phyloP scores from a whole-genome alignment of 2,329 filamentous ascomycete species.

The Beauveria rudraprayagi region DNA sequence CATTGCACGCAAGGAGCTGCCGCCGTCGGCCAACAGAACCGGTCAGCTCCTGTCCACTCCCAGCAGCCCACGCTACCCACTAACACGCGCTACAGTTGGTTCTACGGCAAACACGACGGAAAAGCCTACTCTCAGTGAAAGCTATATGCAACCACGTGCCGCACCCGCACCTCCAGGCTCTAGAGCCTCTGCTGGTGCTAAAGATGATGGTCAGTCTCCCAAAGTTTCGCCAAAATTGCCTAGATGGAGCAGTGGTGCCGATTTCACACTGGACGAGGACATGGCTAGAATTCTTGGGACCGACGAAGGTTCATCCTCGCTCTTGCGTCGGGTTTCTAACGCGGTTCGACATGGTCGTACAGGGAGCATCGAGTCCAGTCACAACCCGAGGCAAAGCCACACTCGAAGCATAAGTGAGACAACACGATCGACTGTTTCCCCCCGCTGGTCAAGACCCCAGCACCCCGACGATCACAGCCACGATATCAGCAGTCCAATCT shows the following conservation, averaged over 20 bases:
- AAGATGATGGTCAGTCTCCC: conserved; percentile 31
- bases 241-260: conserved; percentile 70
- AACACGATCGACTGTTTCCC: conserved; percentile 55
- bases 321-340: conserved; percentile 84
- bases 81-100: conserved; percentile 26
- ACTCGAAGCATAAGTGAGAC: conserved; percentile 58
- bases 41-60: conserved; percentile 28
- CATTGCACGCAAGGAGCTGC: conserved; percentile 59
- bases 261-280: conserved; percentile 93
- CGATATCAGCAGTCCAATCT: conserved; percentile 66
- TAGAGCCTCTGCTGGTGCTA: conserved; percentile 33
- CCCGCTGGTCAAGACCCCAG: conserved; percentile 64
- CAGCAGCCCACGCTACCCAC: background rate
- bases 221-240: conserved; percentile 60
- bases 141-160: conserved; percentile 50
- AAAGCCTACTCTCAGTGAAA: conserved; percentile 31
- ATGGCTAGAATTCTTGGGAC: conserved; percentile 80
- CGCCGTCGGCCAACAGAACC: conserved; percentile 31
- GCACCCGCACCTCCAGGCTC: conserved; percentile 43
- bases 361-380: conserved; percentile 60
- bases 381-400: conserved; percentile 39
- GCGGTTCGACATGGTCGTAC: conserved; percentile 89
- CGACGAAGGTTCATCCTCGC: conserved; percentile 69
- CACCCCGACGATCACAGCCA: conserved; percentile 48
- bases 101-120: conserved; percentile 19